Evolutionary conservation across 148 eudicot species (phyloP).

Genomic region (Silene uniflora): DNA sequence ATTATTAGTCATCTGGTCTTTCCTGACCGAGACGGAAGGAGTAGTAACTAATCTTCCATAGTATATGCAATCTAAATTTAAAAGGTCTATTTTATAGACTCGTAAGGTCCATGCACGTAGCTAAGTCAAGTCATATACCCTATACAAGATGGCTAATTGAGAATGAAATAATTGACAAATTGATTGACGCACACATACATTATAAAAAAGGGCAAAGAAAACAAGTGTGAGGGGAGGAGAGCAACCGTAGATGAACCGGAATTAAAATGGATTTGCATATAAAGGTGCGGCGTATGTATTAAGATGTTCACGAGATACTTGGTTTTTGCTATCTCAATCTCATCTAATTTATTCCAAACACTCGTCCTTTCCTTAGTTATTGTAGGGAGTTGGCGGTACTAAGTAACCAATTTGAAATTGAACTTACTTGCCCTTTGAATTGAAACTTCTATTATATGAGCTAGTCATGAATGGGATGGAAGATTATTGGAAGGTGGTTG

Average conservation of each 20-base stretch:
- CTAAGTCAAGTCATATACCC: conserved; percentile 8
- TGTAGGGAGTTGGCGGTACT: too few relatives aligned
- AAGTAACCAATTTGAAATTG: too few relatives aligned
- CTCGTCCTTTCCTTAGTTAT: not conserved
- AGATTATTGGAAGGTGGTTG: too few relatives aligned
- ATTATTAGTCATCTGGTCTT: too few relatives aligned
- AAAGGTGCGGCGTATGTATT: conserved; percentile 13
- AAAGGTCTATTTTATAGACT: not conserved
- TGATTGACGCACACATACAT: too few relatives aligned
- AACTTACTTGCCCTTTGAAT: not conserved
- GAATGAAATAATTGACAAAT: not conserved
- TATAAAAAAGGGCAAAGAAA: not conserved
- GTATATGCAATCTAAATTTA: not conserved
- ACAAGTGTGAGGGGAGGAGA: conserved; percentile 21
- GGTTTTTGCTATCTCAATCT: not conserved
- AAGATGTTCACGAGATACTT: conserved; percentile 20
- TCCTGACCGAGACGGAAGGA: too few relatives aligned
- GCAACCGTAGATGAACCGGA: conserved; percentile 17
- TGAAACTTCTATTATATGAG: not conserved
- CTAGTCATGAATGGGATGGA: too few relatives aligned
- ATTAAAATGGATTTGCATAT: too few relatives aligned
- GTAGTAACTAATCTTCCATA: too few relatives aligned
- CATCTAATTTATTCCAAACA: conserved; percentile 17
- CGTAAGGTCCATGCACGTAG: not conserved
- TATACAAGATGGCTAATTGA: not conserved